Evolutionary conservation across 2,329 filamentous ascomycete genomes (phyloP).

Genomic region (Penicillium sp.): DNA sequence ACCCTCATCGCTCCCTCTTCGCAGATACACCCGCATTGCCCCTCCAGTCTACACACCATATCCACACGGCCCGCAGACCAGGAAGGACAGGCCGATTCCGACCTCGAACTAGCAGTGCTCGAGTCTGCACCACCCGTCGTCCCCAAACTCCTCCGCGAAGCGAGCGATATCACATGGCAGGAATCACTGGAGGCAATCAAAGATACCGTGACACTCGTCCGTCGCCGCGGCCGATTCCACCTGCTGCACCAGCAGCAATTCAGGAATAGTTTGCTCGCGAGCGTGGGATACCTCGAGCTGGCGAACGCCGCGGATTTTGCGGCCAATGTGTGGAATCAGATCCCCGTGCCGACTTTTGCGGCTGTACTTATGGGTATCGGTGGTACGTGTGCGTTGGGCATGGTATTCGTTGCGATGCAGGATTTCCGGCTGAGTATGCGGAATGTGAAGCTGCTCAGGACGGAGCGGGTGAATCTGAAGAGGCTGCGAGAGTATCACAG

Average conservation of each 20-base stretch:
- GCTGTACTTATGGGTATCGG: conserved; percentile 61
- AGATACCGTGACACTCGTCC: conserved; percentile 24
- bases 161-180: conserved; percentile 31
- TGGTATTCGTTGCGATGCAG: conserved; percentile 54
- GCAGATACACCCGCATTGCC: not conserved
- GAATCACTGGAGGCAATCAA: conserved; percentile 23
- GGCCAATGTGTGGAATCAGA: conserved; percentile 63
- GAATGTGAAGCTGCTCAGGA: conserved; percentile 55
- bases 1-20: conserved; percentile 23
- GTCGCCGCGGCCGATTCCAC: conserved; percentile 22
- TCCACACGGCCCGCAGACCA: too few species aligned
- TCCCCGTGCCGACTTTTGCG: conserved; percentile 58
- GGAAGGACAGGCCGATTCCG: conserved; percentile 11
- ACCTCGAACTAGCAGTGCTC: conserved; percentile 16
- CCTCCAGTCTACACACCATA: conserved; percentile 7
- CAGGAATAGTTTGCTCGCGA: conserved; percentile 44
- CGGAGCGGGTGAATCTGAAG: conserved; percentile 48
- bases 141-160: conserved; percentile 29
- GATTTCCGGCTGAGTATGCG: conserved; percentile 53
- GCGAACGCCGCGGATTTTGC: conserved; percentile 64
- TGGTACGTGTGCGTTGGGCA: conserved; percentile 53
- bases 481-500: conserved; percentile 24
- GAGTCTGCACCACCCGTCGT: conserved; percentile 13
- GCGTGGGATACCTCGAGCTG: conserved; percentile 60
- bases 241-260: conserved; percentile 40